Base-by-base conservation (phyloP, 140 eudicot genomes). In the Oenanthe javanica region DNA sequence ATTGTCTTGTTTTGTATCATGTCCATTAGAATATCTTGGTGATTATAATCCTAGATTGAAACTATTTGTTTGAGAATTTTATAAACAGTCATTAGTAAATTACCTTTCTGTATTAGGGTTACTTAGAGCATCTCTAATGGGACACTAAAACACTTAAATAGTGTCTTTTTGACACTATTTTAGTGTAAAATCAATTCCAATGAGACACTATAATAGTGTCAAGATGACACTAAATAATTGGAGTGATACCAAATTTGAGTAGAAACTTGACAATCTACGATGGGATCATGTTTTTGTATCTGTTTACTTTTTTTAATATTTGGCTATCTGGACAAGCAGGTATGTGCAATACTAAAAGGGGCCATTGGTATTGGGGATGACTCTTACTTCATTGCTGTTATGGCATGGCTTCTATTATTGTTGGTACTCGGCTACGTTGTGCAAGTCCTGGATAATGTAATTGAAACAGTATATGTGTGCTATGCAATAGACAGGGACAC, bases 401-500 rank as follows among this genome's bases (percentile, higher is more conserved):
- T 85, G 84, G 91, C 98, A 7, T 95, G 93, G 91, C 69, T 85
- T 31, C 78, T 93, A 86, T 83, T 93, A 83, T 70, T 95, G 36
- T 78, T 91, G 83, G 85, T 93, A 45, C 88, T 95, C 12, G 90
- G 98, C 47, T 95, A 77, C 79, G 84, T 93, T 73, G 91, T 90
- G 66, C 90, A 85, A 47, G 89, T 91, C 80, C 85, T 95, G 82
- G 94, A 95, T 73, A 86, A 93, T 82, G 99, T 95, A 47, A 88
- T 95, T 4, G 99, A 95, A 75, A 87, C 98, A 16, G 95, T 95
- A 15, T 95, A 95, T 64, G 89, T 95, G 23, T 95, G 99, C 88
- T 95, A 93, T 36, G 99, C 97, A 27, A 85, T 95, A 18, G 99
- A 95, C 83, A 85, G 97, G 77, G 99, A 94, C 87, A 81, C 88